Conservation (phyloP, 768 basidiomycete genomes). For the Rhodotorula taiwanensis region DNA sequence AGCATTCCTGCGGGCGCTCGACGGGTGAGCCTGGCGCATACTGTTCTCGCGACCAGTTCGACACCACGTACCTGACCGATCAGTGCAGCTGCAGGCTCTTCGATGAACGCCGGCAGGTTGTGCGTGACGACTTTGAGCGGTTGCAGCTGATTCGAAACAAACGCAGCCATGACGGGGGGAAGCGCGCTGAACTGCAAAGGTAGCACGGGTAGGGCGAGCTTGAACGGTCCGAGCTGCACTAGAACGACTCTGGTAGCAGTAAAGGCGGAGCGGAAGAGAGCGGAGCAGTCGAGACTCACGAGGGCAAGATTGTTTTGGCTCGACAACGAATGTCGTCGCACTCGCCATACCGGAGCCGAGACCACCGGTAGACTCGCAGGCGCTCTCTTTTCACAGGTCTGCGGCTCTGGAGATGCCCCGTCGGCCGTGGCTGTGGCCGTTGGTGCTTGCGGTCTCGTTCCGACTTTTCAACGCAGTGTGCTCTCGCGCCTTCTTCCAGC, state of each 20-base stretch:
- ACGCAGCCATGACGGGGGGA: not conserved
- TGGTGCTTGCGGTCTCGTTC: slow-evolving; percentile 39
- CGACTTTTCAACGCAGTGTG: slow-evolving; percentile 51
- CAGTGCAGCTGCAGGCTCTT: slow-evolving; percentile 70
- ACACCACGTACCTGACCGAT: slow-evolving; percentile 60
- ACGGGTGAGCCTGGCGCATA: not conserved
- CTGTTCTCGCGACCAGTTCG: too few relatives aligned
- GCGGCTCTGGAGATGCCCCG: not conserved
- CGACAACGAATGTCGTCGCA: too few relatives aligned
- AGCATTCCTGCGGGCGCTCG: slow-evolving; percentile 63
- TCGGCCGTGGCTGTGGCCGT: not conserved
- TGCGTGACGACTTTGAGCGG: slow-evolving; percentile 56
- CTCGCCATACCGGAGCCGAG: too few relatives aligned
- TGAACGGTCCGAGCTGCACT: too few relatives aligned
- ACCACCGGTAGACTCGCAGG: too few relatives aligned
- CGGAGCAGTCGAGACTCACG: too few relatives aligned
- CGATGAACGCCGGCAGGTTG: slow-evolving; percentile 77
- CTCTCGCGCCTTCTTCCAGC: slow-evolving; percentile 85
- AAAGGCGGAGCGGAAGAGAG: too few relatives aligned
- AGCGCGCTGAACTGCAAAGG: too few relatives aligned
- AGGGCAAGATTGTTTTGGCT: too few relatives aligned
- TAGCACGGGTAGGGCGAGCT: too few relatives aligned
- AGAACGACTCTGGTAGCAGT: too few relatives aligned
- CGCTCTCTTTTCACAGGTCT: too few relatives aligned
- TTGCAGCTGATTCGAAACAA: slow-evolving; percentile 9